Base-by-base conservation (phyloP, 2,329 filamentous ascomycete genomes). In the Dendrostoma leiphaemia region DNA sequence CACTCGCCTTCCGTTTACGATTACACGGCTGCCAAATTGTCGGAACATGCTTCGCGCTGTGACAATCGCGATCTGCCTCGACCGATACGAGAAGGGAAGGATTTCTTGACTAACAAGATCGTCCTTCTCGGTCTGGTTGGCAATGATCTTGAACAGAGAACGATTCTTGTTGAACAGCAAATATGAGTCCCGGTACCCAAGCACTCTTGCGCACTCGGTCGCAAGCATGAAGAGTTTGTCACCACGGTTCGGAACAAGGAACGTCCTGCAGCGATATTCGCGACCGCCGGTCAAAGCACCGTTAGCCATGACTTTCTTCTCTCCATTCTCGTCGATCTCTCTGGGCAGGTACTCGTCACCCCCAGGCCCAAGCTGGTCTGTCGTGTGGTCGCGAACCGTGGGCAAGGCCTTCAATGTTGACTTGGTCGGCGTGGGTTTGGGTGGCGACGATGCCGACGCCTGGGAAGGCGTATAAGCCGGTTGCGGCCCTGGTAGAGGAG, bases 221-320 rank as follows among this genome's bases (percentile, higher is more conserved):
- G 94, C 94, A 49, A 99, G 83, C 94, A 99, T 99, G 74, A 97
- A 99, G 6, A 97, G 82, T 72, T 97, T 97, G 61, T 95, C 88
- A 26, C 90, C 91, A 63, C 94, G 82, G 65, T 95, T 87, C 17
- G 93, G 91, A 4, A 99, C 92, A 61, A 90, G 84, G 69, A 99
- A 99, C 1, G 93, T 97, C 60, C 92, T 83, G 72, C 93, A 97
- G 69, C 89, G 86, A 75, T 97, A 99, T 66, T 93, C 88, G 63
- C 94, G 89, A 21, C 83, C 84, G 57, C 91, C 92, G 26, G 89
- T 80, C 21, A 92, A 84, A 65, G 92, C 86, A 37, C 94, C 94
- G 63, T 91, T 90, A 21, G 80, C 70, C 69, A 90, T 85, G 24
- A 97, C 92, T 78, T 99, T 99, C 71, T 90, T 91, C 76, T 99